Conservation (phyloP, 2,329 filamentous ascomycete genomes). For the Phoma sp. region DNA sequence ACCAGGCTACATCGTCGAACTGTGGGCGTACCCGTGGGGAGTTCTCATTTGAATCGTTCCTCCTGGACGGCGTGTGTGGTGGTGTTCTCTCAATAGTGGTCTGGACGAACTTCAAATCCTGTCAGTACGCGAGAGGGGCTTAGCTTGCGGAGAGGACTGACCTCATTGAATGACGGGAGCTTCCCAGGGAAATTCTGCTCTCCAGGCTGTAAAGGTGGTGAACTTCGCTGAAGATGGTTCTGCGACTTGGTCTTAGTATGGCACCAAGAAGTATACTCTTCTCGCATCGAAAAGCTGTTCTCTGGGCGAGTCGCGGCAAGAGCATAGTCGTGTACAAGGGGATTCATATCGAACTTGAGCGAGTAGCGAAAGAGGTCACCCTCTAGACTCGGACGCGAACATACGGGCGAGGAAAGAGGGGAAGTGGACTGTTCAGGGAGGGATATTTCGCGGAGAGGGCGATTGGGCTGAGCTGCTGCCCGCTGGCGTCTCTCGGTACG, state of each 20-base stretch:
- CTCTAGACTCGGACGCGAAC: not conserved
- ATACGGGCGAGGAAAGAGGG: not conserved
- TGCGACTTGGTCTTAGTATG: constrained; percentile 23
- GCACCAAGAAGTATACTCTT: not conserved
- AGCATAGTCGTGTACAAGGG: not conserved
- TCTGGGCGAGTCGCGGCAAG: not conserved
- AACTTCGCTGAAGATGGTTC: constrained; percentile 36
- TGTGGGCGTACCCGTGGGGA: constrained; percentile 35
- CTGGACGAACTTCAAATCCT: constrained; percentile 28
- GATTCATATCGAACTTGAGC: not conserved
- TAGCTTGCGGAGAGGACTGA: constrained; percentile 12
- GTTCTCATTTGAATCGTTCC: constrained; percentile 33
- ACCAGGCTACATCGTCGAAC: constrained; percentile 41
- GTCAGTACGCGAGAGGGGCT: constrained; percentile 11
- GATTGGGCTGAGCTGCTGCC: not conserved
- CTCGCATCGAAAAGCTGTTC: not conserved
- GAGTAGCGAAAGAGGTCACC: not conserved
- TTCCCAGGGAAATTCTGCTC: constrained; percentile 34
- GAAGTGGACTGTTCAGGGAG: not conserved
- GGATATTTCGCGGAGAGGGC: not conserved
- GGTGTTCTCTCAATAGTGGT: constrained; percentile 41
- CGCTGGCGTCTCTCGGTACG: not conserved
- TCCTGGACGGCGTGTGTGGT: constrained; percentile 41
- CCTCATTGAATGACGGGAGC: constrained; percentile 43
- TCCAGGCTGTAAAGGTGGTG: constrained; percentile 44